These are phyloP conservation scores for Closterium sp. DNA, from an alignment of 139 green algal genomes.

Conservation along the genomic window DNA sequence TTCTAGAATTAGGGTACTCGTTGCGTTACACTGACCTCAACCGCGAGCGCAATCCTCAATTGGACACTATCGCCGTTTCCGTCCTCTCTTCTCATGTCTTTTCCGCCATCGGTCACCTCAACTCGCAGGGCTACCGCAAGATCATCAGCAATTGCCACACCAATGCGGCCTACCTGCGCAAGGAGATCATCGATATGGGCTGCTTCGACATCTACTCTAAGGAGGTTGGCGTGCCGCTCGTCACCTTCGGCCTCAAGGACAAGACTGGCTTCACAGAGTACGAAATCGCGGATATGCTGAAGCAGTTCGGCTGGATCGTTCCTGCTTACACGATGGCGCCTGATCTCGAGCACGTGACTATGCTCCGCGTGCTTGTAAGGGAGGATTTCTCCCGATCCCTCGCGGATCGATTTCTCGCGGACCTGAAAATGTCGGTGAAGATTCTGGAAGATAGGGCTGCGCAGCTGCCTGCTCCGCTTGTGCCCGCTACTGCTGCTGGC, in stretches of 20 bases:
- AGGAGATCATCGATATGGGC: constrained; percentile 22
- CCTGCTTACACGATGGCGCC: constrained; percentile 55
- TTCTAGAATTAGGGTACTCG: neutral
- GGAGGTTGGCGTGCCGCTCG: constrained; percentile 47
- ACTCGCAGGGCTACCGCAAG: constrained; percentile 44
- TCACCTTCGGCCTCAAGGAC: constrained; percentile 49
- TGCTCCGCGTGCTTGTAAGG: constrained; percentile 31
- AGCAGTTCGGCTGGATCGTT: constrained; percentile 48
- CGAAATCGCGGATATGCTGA: constrained; percentile 48
- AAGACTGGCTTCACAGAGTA: constrained; percentile 48
- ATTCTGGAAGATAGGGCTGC: neutral
- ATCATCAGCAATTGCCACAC: constrained; percentile 47
- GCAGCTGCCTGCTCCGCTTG: neutral
- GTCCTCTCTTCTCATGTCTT: neutral
- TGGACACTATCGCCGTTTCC: neutral
- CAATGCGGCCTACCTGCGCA: constrained; percentile 37
- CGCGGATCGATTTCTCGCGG: constrained; percentile 24
- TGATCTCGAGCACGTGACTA: constrained; percentile 44
- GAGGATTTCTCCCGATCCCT: constrained; percentile 42
- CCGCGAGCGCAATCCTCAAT: neutral
- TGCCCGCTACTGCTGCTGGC: neutral
- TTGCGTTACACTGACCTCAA: neutral
- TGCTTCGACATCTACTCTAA: constrained; percentile 53
- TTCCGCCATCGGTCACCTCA: neutral
- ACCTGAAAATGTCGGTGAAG: constrained; percentile 10